Evolutionary conservation across 1,284 basidiomycete genomes (phyloP), one percentile per base, ranked within the genome.

Genomic region (Takashimella koratensis): DNA sequence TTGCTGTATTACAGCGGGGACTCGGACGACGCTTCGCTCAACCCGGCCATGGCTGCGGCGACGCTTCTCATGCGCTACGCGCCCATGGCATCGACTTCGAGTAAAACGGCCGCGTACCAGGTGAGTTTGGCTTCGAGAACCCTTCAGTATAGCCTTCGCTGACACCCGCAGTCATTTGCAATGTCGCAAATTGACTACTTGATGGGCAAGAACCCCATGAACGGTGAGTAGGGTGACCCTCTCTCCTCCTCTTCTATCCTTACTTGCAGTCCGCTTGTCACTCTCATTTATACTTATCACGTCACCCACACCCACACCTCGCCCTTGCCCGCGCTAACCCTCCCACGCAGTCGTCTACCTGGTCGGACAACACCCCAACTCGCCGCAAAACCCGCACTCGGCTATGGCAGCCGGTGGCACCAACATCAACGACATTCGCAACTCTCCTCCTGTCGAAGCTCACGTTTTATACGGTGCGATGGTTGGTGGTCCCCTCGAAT

Each of bases 121-220:
- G 87, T 86, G 63, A 65, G 75, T 70, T 12, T 10, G 26, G 5
- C 8, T 11, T 62, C 10, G 19, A 27, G 25, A 5, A 51, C 30
- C 10, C 16, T 36, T 36, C 30, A n/a, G n/a, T n/a, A n/a, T n/a
- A 19, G n/a, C n/a, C n/a, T n/a, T n/a, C n/a, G n/a, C n/a, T n/a
- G n/a, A n/a, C n/a, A n/a, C n/a, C n/a, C n/a, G n/a, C n/a, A n/a
- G n/a, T n/a, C n/a, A n/a, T 52, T 49, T 43, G 45, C 53, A 11
- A 25, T 39, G 41, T 10, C 30, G 43, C 92, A 96, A 72, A 65
- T 94, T 22, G 81, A 87, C 66, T 97, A 96, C 69, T 79, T 80
- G 4, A 80, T 96, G 2, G 93, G 93, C 40, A 83, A 86, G 49
- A 95, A 95, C 68, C 85, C 88, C 1, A 92, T 91, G 88, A 84